Base-by-base conservation (phyloP, 345 rosid species). In the Gossypium anomalum region DNA sequence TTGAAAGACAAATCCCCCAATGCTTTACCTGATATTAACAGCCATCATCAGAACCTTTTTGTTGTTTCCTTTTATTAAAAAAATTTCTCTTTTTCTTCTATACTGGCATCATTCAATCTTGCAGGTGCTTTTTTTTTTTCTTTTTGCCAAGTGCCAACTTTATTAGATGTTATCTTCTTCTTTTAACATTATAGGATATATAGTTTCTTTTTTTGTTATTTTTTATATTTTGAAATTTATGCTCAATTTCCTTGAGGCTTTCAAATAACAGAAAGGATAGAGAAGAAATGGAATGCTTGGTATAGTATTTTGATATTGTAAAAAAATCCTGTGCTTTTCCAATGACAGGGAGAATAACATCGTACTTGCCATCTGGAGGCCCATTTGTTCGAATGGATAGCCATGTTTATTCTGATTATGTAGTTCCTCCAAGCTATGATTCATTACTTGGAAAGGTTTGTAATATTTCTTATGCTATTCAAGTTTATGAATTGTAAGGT, bases 381-480 rank as follows among this genome's bases (percentile, higher is more conserved):
- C 98, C 98, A 15, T 92, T 92, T 81, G 97, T 94, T 67, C 85
- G 98, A 85, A 94, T 94, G 97, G 98, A 94, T 76, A 94, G 98
- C 85, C 98, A 92, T 74, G 90, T 94, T 12, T 94, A 94, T 86
- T 89, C 98, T 29, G 98, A 91, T 82, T 94, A 94, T 48, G 92
- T 92, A 74, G 98, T 94, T 82, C 98, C 98, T 71, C 98, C 98
- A 58, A 94, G 97, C 86, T 94, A 94, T 79, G 98, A 94, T 85
- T 94, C 98, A 66, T 83, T 94, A 64, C 93, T 94, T 41, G 98
- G 95, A 76, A 94, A 94, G 98, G 98, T 94, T 81, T 76, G 88
- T 79, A 55, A 16, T 72, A 59, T 23, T 52, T 34, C 56, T 15
- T 52, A 58, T 23, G 10, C 64, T 22, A 23, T 43, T 43, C 29